Conservation (phyloP, 2,329 filamentous ascomycete species). For the Triangularia verruculosa region DNA sequence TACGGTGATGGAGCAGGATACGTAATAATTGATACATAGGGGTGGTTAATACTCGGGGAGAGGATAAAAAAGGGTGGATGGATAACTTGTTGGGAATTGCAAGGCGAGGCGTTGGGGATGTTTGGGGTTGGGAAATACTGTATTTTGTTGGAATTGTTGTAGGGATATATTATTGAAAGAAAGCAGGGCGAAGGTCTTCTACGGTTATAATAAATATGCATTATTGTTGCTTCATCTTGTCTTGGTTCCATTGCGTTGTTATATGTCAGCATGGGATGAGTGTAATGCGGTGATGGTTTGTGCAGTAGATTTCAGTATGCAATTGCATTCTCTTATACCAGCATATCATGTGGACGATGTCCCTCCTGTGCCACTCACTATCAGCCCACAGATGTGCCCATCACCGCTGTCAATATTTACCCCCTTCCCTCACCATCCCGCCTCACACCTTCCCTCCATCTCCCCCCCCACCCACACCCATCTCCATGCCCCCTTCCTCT, state of each 20-base stretch:
- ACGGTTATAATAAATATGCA: background rate
- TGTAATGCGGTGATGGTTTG: too few relatives aligned
- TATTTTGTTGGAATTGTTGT: background rate
- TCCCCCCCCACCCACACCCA: too few relatives aligned
- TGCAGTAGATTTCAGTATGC: too few relatives aligned
- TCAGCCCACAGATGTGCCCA: too few relatives aligned
- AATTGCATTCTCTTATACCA: too few relatives aligned
- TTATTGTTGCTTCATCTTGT: background rate
- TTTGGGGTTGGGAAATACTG: background rate
- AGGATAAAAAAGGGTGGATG: background rate
- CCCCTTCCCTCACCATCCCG: too few relatives aligned
- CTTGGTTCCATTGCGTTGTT: background rate
- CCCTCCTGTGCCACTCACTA: too few relatives aligned
- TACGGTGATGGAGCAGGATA: background rate
- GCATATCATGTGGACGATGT: too few relatives aligned
- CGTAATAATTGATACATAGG: background rate
- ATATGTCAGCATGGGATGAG: too few relatives aligned
- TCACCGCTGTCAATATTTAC: too few relatives aligned
- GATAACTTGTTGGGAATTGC: background rate
- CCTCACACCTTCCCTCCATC: too few relatives aligned
- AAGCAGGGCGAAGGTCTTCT: background rate
- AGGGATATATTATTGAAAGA: background rate
- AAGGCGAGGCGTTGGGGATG: background rate
- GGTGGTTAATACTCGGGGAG: conserved; percentile 2
- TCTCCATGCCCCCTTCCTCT: too few relatives aligned